These are phyloP conservation scores for Vigna reflexopilosa DNA, from an alignment of 306 rosid species.

Conservation along the genomic window DNA sequence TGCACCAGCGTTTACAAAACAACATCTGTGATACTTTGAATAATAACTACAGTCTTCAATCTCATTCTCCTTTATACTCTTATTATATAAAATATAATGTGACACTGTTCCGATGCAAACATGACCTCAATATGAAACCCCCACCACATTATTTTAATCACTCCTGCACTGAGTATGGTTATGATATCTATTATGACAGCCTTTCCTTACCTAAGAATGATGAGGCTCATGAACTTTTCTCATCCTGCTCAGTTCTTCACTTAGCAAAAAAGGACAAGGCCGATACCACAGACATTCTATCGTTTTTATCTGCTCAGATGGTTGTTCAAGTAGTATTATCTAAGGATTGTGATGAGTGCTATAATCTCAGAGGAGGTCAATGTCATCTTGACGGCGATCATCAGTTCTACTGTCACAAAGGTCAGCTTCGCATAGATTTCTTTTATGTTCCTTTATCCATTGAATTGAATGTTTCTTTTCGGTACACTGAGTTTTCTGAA, in stretches of 20 bases:
- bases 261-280: neutral
- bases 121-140: neutral
- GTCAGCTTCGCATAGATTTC: conserved; percentile 28
- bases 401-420: conserved; percentile 30
- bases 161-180: neutral
- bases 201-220: neutral
- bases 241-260: conserved; percentile 30
- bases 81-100: neutral
- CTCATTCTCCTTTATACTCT: conserved; percentile 26
- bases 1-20: neutral
- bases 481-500: too few species aligned
- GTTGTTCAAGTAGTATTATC: conserved; percentile 27
- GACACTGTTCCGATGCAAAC: conserved; percentile 51
- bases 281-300: neutral
- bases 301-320: conserved; percentile 39
- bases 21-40: conserved; percentile 26
- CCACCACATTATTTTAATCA: neutral
- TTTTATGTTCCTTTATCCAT: neutral
- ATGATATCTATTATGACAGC: conserved; percentile 32
- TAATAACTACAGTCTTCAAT: neutral
- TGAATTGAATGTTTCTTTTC: too few species aligned
- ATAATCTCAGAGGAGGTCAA: conserved; percentile 39
- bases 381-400: conserved; percentile 32
- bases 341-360: conserved; percentile 36
- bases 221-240: neutral